These are phyloP conservation scores for Phytopythium chamaehyphon DNA, from an alignment of 352 stramenopile species.

Conservation along the genomic window DNA sequence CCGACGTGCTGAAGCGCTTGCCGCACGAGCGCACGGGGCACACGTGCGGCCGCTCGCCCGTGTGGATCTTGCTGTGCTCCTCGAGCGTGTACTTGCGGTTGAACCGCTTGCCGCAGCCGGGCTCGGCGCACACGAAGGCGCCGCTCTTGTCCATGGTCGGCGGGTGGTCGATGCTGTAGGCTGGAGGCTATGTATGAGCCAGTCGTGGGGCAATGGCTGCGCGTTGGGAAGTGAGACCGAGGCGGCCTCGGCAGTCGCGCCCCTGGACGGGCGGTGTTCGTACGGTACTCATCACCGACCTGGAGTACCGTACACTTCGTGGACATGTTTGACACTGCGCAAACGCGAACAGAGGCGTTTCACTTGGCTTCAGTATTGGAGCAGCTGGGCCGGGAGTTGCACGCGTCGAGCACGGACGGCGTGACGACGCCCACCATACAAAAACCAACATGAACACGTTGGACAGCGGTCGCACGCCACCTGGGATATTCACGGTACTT, in stretches of 20 bases:
- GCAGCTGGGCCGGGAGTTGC: neutral
- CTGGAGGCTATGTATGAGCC: neutral
- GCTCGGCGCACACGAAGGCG: conserved; percentile 14
- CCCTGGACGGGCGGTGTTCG: neutral
- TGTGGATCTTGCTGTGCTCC: conserved; percentile 36
- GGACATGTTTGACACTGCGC: no score
- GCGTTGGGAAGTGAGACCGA: conserved; percentile 1
- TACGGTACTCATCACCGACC: neutral
- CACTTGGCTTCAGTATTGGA: neutral
- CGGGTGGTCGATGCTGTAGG: neutral
- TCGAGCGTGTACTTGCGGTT: conserved; percentile 33
- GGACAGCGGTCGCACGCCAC: conserved; percentile 6
- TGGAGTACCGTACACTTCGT: no score
- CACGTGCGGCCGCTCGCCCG: conserved; percentile 25
- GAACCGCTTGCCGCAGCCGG: conserved; percentile 17
- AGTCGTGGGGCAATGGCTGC: conserved; percentile 1
- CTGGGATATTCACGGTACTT: neutral
- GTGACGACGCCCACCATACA: conserved; percentile 1
- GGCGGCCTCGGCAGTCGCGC: neutral
- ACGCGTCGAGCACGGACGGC: neutral
- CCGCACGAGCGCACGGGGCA: conserved; percentile 22
- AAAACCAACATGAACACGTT: conserved; percentile 3
- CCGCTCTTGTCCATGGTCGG: neutral
- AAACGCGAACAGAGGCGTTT: neutral
- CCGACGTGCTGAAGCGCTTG: conserved; percentile 43